Conservation (phyloP, 1,139 yeast genomes). For the Geotrichum bryndzae region DNA sequence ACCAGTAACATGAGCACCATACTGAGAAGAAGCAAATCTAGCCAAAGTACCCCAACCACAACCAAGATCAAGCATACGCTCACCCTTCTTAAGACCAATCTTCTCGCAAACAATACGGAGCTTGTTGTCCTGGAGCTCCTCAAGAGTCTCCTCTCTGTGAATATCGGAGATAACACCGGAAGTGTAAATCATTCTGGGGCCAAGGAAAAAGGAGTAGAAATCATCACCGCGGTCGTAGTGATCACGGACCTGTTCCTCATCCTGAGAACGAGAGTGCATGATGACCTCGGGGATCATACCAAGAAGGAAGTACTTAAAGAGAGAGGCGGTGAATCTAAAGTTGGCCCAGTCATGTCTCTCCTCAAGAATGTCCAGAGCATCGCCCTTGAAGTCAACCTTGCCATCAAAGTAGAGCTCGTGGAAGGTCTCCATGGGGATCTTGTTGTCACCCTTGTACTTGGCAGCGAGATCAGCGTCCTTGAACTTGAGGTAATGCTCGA, state of each 20-base stretch:
- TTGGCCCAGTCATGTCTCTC: conserved; percentile 88
- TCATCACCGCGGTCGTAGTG: conserved; percentile 97
- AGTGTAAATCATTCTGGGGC: conserved; percentile 92
- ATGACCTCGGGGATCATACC: conserved; percentile 94
- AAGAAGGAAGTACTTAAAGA: conserved; percentile 71
- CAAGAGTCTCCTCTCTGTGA: conserved; percentile 67
- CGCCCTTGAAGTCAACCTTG: conserved; percentile 84
- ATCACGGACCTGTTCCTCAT: conserved; percentile 93
- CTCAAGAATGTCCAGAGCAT: conserved; percentile 76
- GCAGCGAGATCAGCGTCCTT: conserved; percentile 67
- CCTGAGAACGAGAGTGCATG: conserved; percentile 87
- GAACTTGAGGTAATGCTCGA: conserved; percentile 74
- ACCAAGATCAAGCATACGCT: conserved; percentile 73
- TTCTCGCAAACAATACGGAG: conserved; percentile 83
- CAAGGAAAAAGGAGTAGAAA: conserved; percentile 88
- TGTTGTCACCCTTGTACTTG: conserved; percentile 64
- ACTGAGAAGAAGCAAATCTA: conserved; percentile 72
- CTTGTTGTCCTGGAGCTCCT: conserved; percentile 86
- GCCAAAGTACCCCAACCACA: conserved; percentile 98
- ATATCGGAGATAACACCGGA: conserved; percentile 78
- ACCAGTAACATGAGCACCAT: conserved; percentile 86
- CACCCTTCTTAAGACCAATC: conserved; percentile 67
- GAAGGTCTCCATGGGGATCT: conserved; percentile 91
- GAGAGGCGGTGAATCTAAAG: conserved; percentile 69
- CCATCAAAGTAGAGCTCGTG: conserved; percentile 80